Evolutionary conservation across 768 basidiomycete genomes (phyloP).

Genomic region (Naganishia randhawae): DNA sequence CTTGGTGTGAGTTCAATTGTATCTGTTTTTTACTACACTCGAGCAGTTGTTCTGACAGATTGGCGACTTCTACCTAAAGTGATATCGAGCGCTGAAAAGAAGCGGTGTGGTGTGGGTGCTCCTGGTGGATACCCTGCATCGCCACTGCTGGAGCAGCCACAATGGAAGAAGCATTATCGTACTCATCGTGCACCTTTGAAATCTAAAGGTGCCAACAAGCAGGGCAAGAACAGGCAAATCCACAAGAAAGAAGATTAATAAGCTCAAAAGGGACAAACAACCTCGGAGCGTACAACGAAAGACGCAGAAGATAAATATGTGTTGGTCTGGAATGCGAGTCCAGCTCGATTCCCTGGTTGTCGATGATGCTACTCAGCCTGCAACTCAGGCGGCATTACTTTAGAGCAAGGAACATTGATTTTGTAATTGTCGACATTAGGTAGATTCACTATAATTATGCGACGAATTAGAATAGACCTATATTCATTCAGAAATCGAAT

Average conservation of each 20-base stretch:
- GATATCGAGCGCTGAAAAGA: slow-evolving; percentile 25
- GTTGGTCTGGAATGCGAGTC: neutral
- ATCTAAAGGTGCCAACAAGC: neutral
- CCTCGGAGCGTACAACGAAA: neutral
- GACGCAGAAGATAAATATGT: neutral
- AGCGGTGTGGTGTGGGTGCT: slow-evolving; percentile 27
- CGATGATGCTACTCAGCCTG: neutral
- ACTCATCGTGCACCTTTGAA: neutral
- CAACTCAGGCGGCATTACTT: neutral
- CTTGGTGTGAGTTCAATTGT: slow-evolving; percentile 49
- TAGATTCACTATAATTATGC: neutral
- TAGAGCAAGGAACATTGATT: slow-evolving; percentile 3
- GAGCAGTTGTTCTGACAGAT: neutral
- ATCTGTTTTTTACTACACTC: neutral
- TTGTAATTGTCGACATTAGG: neutral
- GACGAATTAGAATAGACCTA: no score
- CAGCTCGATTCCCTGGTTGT: neutral
- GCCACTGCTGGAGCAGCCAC: slow-evolving; percentile 39
- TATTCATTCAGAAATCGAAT: no score
- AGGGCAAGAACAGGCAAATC: neutral
- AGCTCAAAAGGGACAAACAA: neutral
- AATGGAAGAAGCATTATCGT: slow-evolving; percentile 45
- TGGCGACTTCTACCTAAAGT: neutral
- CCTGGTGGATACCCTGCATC: slow-evolving; percentile 32
- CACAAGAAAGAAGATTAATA: neutral